Evolutionary conservation across 495 filamentous ascomycete genomes (phyloP), one percentile per base, ranked within the genome.

Genomic region (Tuber magnatum): DNA sequence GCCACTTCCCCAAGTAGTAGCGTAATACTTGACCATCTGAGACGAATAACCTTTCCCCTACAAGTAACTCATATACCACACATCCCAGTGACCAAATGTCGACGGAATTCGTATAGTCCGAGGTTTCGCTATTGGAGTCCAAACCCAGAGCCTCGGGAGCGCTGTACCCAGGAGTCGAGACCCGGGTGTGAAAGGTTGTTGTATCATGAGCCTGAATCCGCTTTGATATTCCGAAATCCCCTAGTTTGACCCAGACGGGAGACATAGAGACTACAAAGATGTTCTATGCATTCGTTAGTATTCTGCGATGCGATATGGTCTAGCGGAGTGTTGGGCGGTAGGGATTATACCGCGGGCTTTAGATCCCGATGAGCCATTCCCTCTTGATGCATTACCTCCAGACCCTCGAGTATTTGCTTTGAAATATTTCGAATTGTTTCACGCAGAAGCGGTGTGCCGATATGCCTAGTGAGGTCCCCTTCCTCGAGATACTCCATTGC

Each of bases 201-300:
- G 74, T 56, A 8, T 35, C 46, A 0, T 68, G 51, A 76, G 22
- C 6, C 6, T 1, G 16, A 68, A 70, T 2, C 35, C 73, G 48
- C 48, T 76, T 76, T 24, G 74, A 76, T n/a, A 73, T 41, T 24
- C 70, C 74, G 40, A 76, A 76, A 69, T 73, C 71, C 22, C 70
- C 71, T 22, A 76, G 41, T 16, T 76, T 76, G 51, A 76, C 74
- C 46, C 41, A 51, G 8, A 76, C 40, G 8, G 74, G 74, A 38
- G 42, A 68, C 41, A 73, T 68, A 3, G 28, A 69, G 22, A 44
- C 71, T 22, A 76, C 56, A 48, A 76, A 69, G n/a, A 46, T 46
- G 18, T 46, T 46, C 43, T 46, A 20, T 46, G 0, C 16, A 20
- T 20, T 6, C 3, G 43, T 46, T 3, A 46, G 43, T 46, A 46